phyloP scores from a whole-genome alignment of 192 early-diverging fungal genomes.

The Entomortierella parvispora region DNA sequence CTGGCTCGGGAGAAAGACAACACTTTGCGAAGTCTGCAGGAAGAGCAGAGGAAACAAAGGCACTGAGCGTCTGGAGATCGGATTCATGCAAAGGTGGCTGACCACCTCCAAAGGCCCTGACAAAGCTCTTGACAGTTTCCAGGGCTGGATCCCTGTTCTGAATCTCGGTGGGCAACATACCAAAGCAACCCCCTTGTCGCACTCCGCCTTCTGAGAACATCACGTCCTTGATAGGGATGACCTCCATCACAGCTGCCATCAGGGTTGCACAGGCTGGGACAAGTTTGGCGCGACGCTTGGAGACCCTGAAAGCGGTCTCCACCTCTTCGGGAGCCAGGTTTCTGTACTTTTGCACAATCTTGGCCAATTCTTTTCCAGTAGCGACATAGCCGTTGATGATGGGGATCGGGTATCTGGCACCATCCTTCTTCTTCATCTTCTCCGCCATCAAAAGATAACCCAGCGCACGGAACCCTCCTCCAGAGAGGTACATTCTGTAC shows the following conservation, averaged over 20 bases:
- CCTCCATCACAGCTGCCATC: conserved; percentile 57
- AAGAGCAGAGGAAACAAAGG: conserved; percentile 28
- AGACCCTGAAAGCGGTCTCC: conserved; percentile 55
- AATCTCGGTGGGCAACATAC: conserved; percentile 45
- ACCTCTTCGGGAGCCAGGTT: conserved; percentile 46
- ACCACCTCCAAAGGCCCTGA: conserved; percentile 24
- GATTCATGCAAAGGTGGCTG: conserved; percentile 36
- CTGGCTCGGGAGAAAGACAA: conserved; percentile 13
- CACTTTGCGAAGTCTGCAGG: conserved; percentile 39
- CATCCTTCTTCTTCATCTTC: conserved; percentile 34
- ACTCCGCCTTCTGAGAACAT: conserved; percentile 69
- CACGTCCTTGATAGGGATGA: conserved; percentile 49
- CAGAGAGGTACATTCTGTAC: conserved; percentile 59
- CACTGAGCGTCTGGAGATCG: conserved; percentile 19
- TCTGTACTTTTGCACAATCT: conserved; percentile 51
- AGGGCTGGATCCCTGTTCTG: conserved; percentile 59
- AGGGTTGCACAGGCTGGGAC: conserved; percentile 64
- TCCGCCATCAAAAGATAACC: conserved; percentile 64
- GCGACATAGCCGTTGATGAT: conserved; percentile 67
- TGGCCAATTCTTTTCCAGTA: conserved; percentile 46
- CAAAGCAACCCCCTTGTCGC: conserved; percentile 65
- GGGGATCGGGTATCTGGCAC: conserved; percentile 57
- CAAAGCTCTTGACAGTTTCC: conserved; percentile 54
- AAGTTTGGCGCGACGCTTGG: conserved; percentile 64
- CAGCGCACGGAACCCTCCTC: conserved; percentile 65